These are phyloP conservation scores for Gracilaria gracilis DNA, from an alignment of 23 red algal genomes.

Conservation along the genomic window DNA sequence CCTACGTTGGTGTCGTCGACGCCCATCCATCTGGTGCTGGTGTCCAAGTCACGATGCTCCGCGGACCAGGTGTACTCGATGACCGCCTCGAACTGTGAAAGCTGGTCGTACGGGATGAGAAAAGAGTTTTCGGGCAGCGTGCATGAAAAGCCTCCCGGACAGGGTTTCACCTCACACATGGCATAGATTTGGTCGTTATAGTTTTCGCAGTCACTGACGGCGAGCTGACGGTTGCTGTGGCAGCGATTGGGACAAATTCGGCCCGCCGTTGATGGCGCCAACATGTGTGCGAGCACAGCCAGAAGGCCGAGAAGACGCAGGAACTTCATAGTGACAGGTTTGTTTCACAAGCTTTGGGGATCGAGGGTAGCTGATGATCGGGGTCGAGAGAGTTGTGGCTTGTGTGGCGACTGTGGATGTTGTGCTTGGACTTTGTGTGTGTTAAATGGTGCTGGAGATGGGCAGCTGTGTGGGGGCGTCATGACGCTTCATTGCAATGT, in stretches of 20 bases:
- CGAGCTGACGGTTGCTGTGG: background rate
- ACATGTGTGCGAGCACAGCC: background rate
- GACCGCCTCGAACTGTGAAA: background rate
- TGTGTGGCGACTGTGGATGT: background rate
- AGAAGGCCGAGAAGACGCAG: background rate
- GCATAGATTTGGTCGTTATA: background rate
- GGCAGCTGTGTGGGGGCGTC: background rate
- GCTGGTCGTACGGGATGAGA: background rate
- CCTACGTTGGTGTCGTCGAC: slow-evolving; percentile 3
- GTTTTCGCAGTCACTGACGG: background rate
- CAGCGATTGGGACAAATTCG: background rate
- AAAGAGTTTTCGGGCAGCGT: background rate
- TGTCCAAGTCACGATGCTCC: slow-evolving; percentile 43
- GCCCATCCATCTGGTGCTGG: slow-evolving; percentile 3
- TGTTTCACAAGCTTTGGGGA: background rate
- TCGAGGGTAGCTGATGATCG: background rate
- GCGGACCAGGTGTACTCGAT: slow-evolving; percentile 24
- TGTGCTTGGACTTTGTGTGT: background rate
- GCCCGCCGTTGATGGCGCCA: background rate
- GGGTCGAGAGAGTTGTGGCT: background rate
- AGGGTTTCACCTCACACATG: background rate
- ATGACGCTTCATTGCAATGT: background rate
- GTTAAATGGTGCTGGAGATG: background rate
- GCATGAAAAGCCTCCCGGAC: background rate
- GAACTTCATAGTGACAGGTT: background rate